Evolutionary conservation across 805 yeast genomes (phyloP), one percentile per base, ranked within the genome.

Genomic region (Priceomyces castillae): DNA sequence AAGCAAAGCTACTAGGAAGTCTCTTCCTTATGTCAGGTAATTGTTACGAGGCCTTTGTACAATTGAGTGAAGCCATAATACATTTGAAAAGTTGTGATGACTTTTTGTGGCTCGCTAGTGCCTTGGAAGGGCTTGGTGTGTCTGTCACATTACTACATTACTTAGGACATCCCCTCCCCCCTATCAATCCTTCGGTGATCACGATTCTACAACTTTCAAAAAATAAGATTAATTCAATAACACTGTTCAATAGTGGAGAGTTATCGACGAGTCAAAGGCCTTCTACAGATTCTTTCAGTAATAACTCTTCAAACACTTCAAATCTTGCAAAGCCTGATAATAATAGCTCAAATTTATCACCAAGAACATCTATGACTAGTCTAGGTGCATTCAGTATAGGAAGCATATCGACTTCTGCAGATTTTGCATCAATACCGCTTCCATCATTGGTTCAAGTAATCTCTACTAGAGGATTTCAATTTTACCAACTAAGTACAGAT

Each of bases 61-160:
- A 81, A 46, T 83, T 90, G 52, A 77, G 82, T n/a, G 96, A 90
- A 33, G 82, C 97, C 0, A 73, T 84, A 1, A 54, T 68, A 2
- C 65, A 76, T 18, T 64, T 89, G 42, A 80, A 79, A 46, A 71
- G 77, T 10, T 71, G 82, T 2, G 80, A 80, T 40, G 99, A 94
- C 59, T 77, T 78, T 53, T 66, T 94, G 7, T 94, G 98, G 98
- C 71, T 88, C 11, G 98, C 84, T 0, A 83, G 92, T 22, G 81
- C 96, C 0, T 59, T 92, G n/a, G 97, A 90, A 52, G 88, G 90
- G 0, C 66, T 90, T 9, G 85, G 84, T 0, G 80, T 87, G 1
- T 78, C 86, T 46, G 60, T 84, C 33, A 60, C 84, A 4, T 61
- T 90, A 42, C 67, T 87, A 39, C 73, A 83, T 10, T 81, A 71